These are phyloP conservation scores for Patellifolia procumbens DNA, from an alignment of 179 eudicot genomes.

Conservation along the genomic window DNA sequence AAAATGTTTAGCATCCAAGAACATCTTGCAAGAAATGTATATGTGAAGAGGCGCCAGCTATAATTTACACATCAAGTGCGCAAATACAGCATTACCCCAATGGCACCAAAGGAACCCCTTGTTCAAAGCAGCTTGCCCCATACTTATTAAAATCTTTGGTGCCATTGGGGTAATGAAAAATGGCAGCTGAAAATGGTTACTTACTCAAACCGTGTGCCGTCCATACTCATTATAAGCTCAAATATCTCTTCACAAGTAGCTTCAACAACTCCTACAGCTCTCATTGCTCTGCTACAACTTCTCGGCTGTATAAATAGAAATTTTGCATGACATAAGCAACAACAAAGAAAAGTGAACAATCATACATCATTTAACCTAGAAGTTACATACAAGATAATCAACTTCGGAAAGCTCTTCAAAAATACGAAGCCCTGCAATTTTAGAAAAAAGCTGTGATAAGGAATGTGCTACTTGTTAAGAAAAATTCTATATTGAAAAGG, in stretches of 20 bases:
- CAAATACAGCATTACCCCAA: not conserved
- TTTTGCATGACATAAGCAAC: conserved; percentile 15
- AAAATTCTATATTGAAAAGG: conserved; percentile 1
- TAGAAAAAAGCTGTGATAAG: conserved; percentile 18
- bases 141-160: no score
- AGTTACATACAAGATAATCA: conserved; percentile 79
- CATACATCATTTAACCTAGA: conserved; percentile 10
- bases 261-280: conserved; percentile 99
- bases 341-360: conserved; percentile 12
- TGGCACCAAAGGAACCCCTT: not conserved
- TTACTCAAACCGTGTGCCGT: conserved; percentile 94
- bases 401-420: conserved; percentile 98
- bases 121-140: conserved; percentile 1
- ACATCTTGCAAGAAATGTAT: not conserved
- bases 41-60: not conserved
- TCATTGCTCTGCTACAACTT: conserved; percentile 99
- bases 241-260: conserved; percentile 95
- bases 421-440: conserved; percentile 86
- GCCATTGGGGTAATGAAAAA: no score
- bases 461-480: not conserved
- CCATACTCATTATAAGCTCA: conserved; percentile 99
- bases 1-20: conserved; percentile 7
- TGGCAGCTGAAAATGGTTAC: conserved; percentile 32
- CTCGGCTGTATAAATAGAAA: conserved; percentile 67
- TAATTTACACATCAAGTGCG: not conserved